Base-by-base conservation (phyloP, 2,329 filamentous ascomycete species). In the Botryotinia convoluta region DNA sequence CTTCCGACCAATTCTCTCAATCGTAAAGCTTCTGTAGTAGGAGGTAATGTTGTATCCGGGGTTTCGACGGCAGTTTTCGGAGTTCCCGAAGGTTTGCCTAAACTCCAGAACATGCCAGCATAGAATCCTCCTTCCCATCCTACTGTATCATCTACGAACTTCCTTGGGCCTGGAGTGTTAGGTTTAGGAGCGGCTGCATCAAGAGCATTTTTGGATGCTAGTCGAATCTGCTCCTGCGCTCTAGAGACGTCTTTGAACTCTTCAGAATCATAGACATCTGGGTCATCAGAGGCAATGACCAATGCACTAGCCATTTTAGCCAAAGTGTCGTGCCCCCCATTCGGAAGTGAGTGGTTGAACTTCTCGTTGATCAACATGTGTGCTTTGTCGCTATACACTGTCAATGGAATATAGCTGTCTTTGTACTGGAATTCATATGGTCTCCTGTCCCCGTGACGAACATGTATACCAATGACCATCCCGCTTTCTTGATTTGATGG, bases 91-190 rank as follows among this genome's bases (percentile, higher is more conserved):
- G 82, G 84, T 78, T 81, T 85, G 73, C 82, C 94, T 1, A 97
- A 85, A 69, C 90, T 91, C 89, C 92, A 95, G 82, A 97, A 97
- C 83, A 96, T 91, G 78, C 89, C 88, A 22, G 88, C 87, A 82
- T 92, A 97, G 84, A 97, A 97, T 1, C 94, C 94, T 29, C 94
- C 93, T 81, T 97, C 93, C 93, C 93, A 97, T 44, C 93, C 94
- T 59, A 93, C 90, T 1, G 90, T 88, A 79, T 94, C 91, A 74
- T 94, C 92, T 51, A 92, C 87, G 80, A 92, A 93, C 77, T 88
- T 89, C 76, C 87, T 86, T 80, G 92, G 88, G 10, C 87, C 84
- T 4, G 76, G 82, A 81, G 78, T 84, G 10, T 51, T 51, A 1
- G 72, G 59, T n/a, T 73, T 12, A 16, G 78, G 77, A n/a, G 81